Evolutionary conservation across 2,329 filamentous ascomycete genomes (phyloP).

Genomic region (Botrytis tulipae): DNA sequence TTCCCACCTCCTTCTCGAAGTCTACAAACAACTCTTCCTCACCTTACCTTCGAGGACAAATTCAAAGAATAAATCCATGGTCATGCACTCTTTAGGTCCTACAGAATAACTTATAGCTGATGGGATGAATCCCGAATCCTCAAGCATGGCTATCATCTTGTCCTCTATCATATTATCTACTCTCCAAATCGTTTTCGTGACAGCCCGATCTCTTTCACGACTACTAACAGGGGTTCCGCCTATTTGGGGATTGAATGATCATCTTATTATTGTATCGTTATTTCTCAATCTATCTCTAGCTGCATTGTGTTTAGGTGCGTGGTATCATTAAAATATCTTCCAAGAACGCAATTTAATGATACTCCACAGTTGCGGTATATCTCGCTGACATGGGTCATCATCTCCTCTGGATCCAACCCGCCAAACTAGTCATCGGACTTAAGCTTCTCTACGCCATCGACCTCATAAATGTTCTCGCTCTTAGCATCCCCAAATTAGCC

Average conservation of each 20-base stretch:
- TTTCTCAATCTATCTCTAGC: background rate
- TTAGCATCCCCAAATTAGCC: background rate
- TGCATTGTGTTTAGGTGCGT: background rate
- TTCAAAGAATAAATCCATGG: background rate
- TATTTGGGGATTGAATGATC: background rate
- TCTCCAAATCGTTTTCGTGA: background rate
- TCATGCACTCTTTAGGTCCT: background rate
- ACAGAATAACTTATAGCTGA: background rate
- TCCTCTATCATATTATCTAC: background rate
- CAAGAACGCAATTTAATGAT: background rate
- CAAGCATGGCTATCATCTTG: background rate
- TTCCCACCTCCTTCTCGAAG: background rate
- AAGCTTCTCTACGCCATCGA: background rate
- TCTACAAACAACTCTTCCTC: rapidly evolving
- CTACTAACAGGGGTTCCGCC: too few species aligned
- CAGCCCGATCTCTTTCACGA: background rate
- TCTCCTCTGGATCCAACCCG: background rate
- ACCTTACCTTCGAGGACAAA: background rate
- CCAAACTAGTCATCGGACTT: background rate
- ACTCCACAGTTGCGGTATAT: too few species aligned
- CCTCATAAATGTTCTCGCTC: background rate
- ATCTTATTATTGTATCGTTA: background rate
- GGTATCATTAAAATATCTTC: too few species aligned
- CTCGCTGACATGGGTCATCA: background rate
- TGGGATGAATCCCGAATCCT: background rate